phyloP scores from a whole-genome alignment of 1,284 basidiomycete genomes.

The Ganoderma lucidum region DNA sequence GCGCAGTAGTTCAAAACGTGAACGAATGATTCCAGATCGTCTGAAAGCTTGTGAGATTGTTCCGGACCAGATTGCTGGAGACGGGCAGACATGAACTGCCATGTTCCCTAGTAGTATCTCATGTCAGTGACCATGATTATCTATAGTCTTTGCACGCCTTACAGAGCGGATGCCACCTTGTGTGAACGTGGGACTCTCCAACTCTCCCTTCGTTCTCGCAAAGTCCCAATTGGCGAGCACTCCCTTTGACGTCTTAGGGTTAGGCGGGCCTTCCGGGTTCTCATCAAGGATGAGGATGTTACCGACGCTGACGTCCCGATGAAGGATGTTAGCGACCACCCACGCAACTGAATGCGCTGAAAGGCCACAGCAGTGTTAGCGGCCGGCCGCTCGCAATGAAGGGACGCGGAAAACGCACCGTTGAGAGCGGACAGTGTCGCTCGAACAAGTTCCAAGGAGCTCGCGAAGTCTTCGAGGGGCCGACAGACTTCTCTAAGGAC shows the following conservation, averaged over 20 bases:
- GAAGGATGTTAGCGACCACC: constrained; percentile 11
- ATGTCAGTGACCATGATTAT: not conserved
- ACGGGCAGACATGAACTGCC: constrained; percentile 21
- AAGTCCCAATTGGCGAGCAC: constrained; percentile 22
- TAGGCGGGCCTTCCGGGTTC: not conserved
- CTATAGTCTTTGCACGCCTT: not conserved
- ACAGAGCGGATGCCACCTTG: not conserved
- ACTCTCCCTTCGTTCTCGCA: constrained; percentile 2
- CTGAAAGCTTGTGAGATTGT: constrained; percentile 13
- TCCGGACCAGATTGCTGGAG: not conserved
- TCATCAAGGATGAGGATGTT: constrained; percentile 17
- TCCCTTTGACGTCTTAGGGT: not conserved
- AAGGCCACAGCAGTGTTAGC: not conserved
- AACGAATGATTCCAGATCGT: constrained; percentile 21
- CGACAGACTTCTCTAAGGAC: constrained; percentile 1
- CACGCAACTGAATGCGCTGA: constrained; percentile 19
- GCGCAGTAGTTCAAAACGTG: constrained; percentile 17
- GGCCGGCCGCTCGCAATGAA: not conserved
- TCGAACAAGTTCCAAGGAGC: not conserved
- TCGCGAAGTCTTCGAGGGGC: constrained; percentile 1
- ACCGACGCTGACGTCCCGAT: constrained; percentile 21
- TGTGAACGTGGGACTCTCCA: not conserved
- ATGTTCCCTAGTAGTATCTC: constrained; percentile 13
- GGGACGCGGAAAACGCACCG: not conserved
- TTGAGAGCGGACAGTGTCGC: not conserved